A percentile compares a stretch with the other conserved stretches of the same genome.
Evolutionary conservation across 345 rosid species (phyloP).

Genomic region (Populus pruinosa): DNA sequence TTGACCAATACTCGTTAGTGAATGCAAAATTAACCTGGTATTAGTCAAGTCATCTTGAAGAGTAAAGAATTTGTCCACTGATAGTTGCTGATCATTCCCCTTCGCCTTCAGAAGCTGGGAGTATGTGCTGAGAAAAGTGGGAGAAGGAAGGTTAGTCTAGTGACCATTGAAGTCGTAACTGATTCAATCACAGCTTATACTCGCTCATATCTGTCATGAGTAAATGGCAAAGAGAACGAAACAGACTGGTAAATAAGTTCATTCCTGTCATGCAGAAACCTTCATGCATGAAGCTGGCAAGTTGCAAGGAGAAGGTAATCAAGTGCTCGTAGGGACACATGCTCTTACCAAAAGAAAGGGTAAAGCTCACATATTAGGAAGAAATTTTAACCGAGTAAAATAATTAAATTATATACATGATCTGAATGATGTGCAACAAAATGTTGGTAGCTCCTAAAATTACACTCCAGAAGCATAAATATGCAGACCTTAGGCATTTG

Average conservation of each 20-base stretch:
- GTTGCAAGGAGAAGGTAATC: no score
- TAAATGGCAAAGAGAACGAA: no score
- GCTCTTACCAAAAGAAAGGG: no score
- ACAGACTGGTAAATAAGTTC: no score
- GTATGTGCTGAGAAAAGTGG: constrained; percentile 38
- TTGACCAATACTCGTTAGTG: constrained; percentile 22
- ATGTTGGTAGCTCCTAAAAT: neutral
- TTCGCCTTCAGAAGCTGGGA: constrained; percentile 50
- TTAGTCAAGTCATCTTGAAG: constrained; percentile 55
- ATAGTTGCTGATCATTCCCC: constrained; percentile 34
- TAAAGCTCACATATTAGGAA: neutral
- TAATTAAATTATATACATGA: neutral
- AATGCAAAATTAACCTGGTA: constrained; percentile 41
- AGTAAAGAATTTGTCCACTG: constrained; percentile 45
- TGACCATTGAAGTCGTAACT: neutral
- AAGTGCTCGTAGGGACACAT: no score
- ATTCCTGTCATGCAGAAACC: no score
- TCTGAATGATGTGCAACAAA: neutral
- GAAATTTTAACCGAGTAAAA: neutral
- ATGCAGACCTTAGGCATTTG: constrained; percentile 53
- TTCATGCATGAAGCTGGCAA: no score
- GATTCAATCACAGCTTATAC: no score
- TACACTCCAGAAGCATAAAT: neutral
- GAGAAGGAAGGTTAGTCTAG: neutral
- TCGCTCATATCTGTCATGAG: no score